Evolutionary conservation across 352 stramenopile species (phyloP), one percentile per base, ranked within the genome.

Genomic region (Pythium dissimile): DNA sequence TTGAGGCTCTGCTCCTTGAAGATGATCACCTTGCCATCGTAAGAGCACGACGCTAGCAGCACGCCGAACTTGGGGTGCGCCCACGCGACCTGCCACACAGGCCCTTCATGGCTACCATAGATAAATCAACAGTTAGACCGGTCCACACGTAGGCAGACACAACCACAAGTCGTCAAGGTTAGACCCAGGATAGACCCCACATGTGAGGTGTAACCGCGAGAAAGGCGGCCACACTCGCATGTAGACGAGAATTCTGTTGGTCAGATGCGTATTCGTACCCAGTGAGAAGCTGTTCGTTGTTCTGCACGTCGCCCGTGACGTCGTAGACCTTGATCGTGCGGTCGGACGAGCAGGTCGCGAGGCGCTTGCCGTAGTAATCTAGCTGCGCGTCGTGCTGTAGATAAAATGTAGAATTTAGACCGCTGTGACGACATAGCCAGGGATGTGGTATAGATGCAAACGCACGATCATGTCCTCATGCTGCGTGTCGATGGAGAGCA

Each of bases 281-380:
- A 13, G 83, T 86, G 64, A 95, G 69, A 35, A 95, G 72, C 66
- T 92, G 80, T 62, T 95, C 85, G 54, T 95, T 93, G 70, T 95
- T 92, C 65, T 96, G 84, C 50, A 92, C 84, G 50, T 97, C 82
- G 49, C 84, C 86, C 23, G 77, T 94, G 49, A 98, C 94, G 62
- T 98, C 94, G 78, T 98, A 98, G 30, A 99, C 90, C 65, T 99
- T 98, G 58, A 99, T 90, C 15, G 95, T 99, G 39, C 95, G 87
- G 72, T 99, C 96, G 6, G 94, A 99, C 32, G 96, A 99, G 66
- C 90, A 98, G 4, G 97, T 99, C 43, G 97, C 97, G 27, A 99
- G 81, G 53, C 97, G 97, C 72, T 97, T 98, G 64, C 94, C 96
- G 73, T 99, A 99, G 80, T 99, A 99, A 78, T 99, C 97, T 55